A percentile compares a stretch with the other conserved stretches of the same genome.
phyloP scores from a whole-genome alignment of 306 rosid species.

The Rosa persica region DNA sequence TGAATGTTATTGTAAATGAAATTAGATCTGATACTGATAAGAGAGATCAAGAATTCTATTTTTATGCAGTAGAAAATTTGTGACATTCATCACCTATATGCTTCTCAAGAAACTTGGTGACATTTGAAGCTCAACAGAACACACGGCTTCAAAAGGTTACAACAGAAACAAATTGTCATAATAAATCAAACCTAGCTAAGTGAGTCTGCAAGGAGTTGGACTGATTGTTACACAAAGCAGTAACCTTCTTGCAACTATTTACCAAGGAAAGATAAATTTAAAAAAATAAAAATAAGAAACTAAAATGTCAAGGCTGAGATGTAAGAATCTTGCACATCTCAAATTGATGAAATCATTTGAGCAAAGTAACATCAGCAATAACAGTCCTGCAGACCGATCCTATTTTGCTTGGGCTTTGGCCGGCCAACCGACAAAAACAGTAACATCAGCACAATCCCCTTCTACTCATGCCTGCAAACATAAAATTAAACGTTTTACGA shows the following conservation, averaged over 20 bases:
- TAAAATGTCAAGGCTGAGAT: conserved; percentile 1
- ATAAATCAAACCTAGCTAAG: conserved; percentile 12
- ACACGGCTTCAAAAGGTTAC: not conserved
- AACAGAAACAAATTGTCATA: conserved; percentile 2
- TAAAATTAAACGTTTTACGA: not conserved
- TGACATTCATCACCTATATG: not conserved
- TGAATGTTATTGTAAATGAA: conserved; percentile 51
- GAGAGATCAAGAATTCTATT: conserved; percentile 35
- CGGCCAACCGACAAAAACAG: not conserved
- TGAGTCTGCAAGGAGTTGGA: not conserved
- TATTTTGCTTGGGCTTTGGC: not conserved
- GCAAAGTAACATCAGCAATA: not conserved
- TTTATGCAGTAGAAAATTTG: conserved; percentile 30
- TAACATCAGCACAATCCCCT: conserved; percentile 2
- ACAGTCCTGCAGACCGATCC: not conserved
- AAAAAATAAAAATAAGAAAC: no score
- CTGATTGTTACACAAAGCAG: conserved; percentile 2
- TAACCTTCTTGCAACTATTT: conserved; percentile 11
- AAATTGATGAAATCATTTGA: not conserved
- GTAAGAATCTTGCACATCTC: conserved; percentile 11
- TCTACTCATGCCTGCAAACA: conserved; percentile 29
- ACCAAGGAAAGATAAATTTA: not conserved
- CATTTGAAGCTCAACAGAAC: not conserved
- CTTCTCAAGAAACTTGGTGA: not conserved
- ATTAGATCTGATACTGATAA: conserved; percentile 44